Base-by-base conservation (phyloP, 768 basidiomycete species). In the Tylopilus balloui region DNA sequence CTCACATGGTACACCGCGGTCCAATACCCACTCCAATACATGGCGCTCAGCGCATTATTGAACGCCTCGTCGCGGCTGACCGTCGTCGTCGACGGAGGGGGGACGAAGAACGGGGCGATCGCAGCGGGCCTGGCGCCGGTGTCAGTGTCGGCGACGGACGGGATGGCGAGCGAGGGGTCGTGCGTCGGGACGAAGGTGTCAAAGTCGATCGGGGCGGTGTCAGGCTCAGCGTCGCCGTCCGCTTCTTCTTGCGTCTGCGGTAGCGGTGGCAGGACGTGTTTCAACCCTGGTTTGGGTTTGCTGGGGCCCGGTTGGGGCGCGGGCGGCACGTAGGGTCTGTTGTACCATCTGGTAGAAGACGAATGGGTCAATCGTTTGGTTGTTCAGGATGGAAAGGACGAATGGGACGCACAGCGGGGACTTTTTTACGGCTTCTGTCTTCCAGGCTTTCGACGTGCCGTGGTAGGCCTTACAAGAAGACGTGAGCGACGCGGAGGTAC, bases 1-100 rank as follows among this genome's bases (percentile, higher is more conserved):
- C 80, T 42, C 57, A 87, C 88, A 63, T 91, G 84, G 60, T 90
- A 91, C 40, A 89, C 76, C 1, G 88, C 88, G 3, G 87, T 88
- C 88, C 88, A 92, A 64, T 91, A 92, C 17, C 88, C 89, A 20
- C 76, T 74, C 88, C 89, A 91, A 64, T 91, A 92, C 81, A 86
- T 89, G 15, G 89, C 87, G 25, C 75, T 77, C 59, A 89, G 56
- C 5, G 88, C 89, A 41, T 81, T 80, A 21, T 75, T 72, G 65
- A 91, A 91, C 1, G 87, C 87, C 58, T 91, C 86, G 53, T 91
- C 86, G 56, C 78, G 80, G 54, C 73, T 76, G 15, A 81, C 78
- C 64, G 71, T 69, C 2, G 62, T 54, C 8, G 68, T 73, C 6
- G 68, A 55, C 13, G 68, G 61, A 15, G 63, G 56, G 19, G 71